phyloP scores from a whole-genome alignment of 1,284 basidiomycete species.

The Cystobasidium slooffiae region DNA sequence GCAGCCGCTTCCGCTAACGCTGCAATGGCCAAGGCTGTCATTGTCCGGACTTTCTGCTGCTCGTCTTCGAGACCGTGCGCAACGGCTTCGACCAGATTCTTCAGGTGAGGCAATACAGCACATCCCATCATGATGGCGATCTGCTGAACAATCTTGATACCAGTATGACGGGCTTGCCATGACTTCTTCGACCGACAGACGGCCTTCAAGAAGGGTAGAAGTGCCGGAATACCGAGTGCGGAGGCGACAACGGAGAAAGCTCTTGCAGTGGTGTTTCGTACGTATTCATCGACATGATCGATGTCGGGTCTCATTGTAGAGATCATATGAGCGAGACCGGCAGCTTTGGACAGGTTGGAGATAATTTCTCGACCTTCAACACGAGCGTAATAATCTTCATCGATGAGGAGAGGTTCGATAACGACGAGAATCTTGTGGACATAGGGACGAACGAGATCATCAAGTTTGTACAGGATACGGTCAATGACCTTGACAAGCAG shows the following conservation, averaged over 20 bases:
- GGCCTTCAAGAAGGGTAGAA: conserved; percentile 96
- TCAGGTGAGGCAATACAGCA: conserved; percentile 94
- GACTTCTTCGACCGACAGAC: conserved; percentile 99
- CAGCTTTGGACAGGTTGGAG: conserved; percentile 97
- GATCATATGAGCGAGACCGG: conserved; percentile 99
- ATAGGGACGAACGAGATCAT: conserved; percentile 97
- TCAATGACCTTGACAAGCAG: conserved; percentile 99
- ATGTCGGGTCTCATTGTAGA: conserved; percentile 99
- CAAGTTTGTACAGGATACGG: conserved; percentile 97
- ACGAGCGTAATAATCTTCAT: conserved; percentile 99
- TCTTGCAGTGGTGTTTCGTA: conserved; percentile 97
- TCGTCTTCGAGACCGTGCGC: conserved; percentile 95
- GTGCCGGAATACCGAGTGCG: conserved; percentile 93
- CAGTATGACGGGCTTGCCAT: conserved; percentile 98
- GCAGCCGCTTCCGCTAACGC: conserved; percentile 96
- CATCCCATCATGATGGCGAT: conserved; percentile 99
- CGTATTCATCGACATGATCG: conserved; percentile 98
- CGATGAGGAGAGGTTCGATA: conserved; percentile 97
- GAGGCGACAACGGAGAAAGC: conserved; percentile 99
- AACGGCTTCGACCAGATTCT: conserved; percentile 94
- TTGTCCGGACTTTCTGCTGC: conserved; percentile 98
- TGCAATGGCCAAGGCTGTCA: conserved; percentile 96
- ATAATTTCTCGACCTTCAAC: conserved; percentile 99
- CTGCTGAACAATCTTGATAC: conserved; percentile 98
- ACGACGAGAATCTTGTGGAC: conserved; percentile 99